Conservation (phyloP, 2,329 filamentous ascomycete genomes). For the Venturia pyrina region DNA sequence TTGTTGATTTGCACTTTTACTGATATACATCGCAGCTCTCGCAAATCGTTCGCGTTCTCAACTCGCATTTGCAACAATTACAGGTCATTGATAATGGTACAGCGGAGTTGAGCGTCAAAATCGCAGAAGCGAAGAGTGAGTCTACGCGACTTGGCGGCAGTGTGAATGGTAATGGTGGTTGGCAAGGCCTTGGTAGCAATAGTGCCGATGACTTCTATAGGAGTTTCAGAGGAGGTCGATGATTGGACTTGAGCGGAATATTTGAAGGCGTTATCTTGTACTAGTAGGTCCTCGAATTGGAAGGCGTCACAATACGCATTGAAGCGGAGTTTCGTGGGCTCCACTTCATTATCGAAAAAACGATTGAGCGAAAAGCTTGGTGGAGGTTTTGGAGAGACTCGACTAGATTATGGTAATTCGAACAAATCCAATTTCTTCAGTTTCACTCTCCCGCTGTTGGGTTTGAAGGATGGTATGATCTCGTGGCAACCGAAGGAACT, state of each 20-base stretch:
- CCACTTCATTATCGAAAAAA: not conserved
- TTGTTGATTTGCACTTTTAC: conserved; percentile 15
- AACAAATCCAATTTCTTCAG: too few species aligned
- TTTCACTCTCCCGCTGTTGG: not conserved
- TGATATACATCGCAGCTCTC: conserved; percentile 52
- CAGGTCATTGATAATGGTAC: conserved; percentile 90
- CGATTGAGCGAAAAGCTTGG: not conserved
- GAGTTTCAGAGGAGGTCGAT: conserved; percentile 8
- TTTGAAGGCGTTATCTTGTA: not conserved
- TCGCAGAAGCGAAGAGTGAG: conserved; percentile 70
- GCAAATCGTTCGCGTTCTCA: conserved; percentile 91
- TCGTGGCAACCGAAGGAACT: too few species aligned
- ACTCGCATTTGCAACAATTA: conserved; percentile 81
- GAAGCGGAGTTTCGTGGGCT: not conserved
- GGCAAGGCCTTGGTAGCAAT: conserved; percentile 49
- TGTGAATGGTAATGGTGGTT: conserved; percentile 27
- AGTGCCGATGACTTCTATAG: conserved; percentile 67
- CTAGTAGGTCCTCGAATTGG: not conserved
- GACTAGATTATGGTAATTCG: not conserved
- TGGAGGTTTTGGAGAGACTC: not conserved
- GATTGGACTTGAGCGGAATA: not conserved
- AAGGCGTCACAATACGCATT: not conserved
- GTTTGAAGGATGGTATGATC: too few species aligned
- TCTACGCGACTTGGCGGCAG: conserved; percentile 46
- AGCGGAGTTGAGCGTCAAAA: conserved; percentile 69